Evolutionary conservation across 2,329 filamentous ascomycete genomes (phyloP), one percentile per base, ranked within the genome.

Genomic region (Thielaviopsis populi): DNA sequence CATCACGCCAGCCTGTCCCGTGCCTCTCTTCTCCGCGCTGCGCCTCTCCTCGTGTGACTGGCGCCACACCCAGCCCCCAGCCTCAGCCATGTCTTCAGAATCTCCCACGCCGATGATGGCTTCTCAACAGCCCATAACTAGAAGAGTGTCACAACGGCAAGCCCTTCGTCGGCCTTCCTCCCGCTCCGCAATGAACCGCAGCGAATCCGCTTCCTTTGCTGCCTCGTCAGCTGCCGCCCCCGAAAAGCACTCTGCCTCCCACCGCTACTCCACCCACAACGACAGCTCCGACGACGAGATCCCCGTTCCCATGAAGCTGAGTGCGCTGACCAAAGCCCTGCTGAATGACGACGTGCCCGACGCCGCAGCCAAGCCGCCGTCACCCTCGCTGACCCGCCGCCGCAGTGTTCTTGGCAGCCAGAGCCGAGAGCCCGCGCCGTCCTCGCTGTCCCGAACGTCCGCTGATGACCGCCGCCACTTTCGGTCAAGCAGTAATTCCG

Each of bases 251-350:
- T 11, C 43, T 15, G 43, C 60, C 13, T 73, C 78, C 63, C 77
- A 78, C 65, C 77, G 78, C 59, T 79, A 75, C 68, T 75, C 73
- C n/a, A 70, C 85, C 73, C 68, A 72, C 68, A 86, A 89, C 69
- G 91, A 96, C 72, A 96, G 89, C 77, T 96, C 91, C 27, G 92
- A 96, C 74, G 92, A 96, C 70, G 92, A 96, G 74, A 89, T 95
- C 33, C 88, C 88, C 17, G 87, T 89, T 69, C 91, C 91, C 70
- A 90, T 94, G 83, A 95, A 94, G 76, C 87, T 96, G 72, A 96
- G 91, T 72, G 91, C 91, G 70, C 83, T 94, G 68, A 95, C 92
- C 59, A 92, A 94, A 72, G 91, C 90, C 22, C 79, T 96, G 17
- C 79, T 96, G 27, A 83, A 83, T 65, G 83, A 86, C 66, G 81